These are phyloP conservation scores for Nicotiana sylvestris DNA, from an alignment of 257 asterid genomes.

Conservation along the genomic window DNA sequence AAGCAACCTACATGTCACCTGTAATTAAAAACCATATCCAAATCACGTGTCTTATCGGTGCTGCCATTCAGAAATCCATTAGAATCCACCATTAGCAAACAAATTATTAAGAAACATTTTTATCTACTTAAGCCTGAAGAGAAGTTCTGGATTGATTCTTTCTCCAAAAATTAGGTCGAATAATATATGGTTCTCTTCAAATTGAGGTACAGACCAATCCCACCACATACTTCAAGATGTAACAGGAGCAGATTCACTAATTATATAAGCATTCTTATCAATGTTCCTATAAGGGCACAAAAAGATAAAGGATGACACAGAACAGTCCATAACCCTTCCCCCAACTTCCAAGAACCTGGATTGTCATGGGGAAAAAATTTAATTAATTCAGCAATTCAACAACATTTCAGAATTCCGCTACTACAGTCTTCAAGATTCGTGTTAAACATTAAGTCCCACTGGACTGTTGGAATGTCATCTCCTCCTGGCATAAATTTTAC, in stretches of 20 bases:
- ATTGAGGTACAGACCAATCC: constrained; percentile 1
- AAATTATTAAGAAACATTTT: not conserved
- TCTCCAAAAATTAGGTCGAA: not conserved
- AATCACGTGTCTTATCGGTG: not conserved
- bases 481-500: not conserved
- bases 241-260: not conserved
- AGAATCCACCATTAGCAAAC: not conserved
- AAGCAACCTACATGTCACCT: constrained; percentile 84
- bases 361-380: not conserved
- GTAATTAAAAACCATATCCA: constrained; percentile 12
- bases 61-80: not conserved
- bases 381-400: not conserved
- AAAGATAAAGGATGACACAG: not conserved
- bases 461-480: not conserved
- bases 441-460: not conserved
- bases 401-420: not conserved
- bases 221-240: not conserved
- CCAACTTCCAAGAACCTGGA: not conserved
- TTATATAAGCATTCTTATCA: not conserved
- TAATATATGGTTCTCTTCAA: not conserved
- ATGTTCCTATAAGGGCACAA: not conserved
- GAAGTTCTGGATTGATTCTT: not conserved
- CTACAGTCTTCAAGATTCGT: not conserved
- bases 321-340: not conserved
- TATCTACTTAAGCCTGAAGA: not conserved